A percentile compares a stretch with the other conserved stretches of the same genome.
phyloP scores from a whole-genome alignment of 108 stramenopile species.

The Ochromonas danica region DNA sequence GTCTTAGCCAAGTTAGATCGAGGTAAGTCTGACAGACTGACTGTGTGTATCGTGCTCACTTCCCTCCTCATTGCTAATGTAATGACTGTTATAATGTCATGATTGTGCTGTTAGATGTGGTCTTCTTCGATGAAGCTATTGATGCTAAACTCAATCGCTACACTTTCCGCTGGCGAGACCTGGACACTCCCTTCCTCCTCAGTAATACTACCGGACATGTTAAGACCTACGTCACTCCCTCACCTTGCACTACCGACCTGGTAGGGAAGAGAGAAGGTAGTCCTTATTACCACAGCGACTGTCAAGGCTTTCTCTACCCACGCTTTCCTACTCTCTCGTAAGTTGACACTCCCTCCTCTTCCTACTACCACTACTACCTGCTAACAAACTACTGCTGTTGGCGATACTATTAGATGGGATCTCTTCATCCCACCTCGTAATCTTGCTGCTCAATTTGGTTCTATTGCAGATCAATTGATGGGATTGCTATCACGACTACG shows the following conservation, averaged over 20 bases:
- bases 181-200: conserved; percentile 20
- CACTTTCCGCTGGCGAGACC: not conserved
- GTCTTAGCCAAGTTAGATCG: not conserved
- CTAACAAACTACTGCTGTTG: not conserved
- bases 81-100: not conserved
- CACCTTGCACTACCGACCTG: not conserved
- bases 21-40: not conserved
- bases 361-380: too few relatives aligned
- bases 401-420: not conserved
- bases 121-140: conserved; percentile 33
- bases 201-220: not conserved
- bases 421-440: conserved; percentile 2
- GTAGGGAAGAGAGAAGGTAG: too few relatives aligned
- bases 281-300: too few relatives aligned
- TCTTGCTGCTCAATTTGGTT: not conserved
- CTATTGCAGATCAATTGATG: not conserved
- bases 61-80: not conserved
- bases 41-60: not conserved
- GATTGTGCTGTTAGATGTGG: conserved; percentile 2
- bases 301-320: too few relatives aligned
- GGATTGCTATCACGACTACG: not conserved
- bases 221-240: conserved; percentile 24
- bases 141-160: conserved; percentile 37
- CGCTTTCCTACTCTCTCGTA: too few relatives aligned
- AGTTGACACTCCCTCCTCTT: too few relatives aligned